phyloP scores from a whole-genome alignment of 257 asterid genomes.

The Jacaranda copaia region DNA sequence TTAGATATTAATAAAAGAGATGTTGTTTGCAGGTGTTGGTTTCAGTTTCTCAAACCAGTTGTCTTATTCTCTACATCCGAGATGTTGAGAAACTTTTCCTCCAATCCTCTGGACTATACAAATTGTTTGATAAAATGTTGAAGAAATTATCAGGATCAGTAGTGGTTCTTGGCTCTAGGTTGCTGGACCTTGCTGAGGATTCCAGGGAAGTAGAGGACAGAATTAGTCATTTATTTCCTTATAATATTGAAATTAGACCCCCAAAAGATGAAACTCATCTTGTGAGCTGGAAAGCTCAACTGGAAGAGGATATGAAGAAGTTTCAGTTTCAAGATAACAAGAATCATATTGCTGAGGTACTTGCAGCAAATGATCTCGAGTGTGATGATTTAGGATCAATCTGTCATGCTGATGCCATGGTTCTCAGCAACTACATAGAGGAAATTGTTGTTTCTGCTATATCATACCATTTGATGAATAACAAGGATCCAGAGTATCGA shows the following conservation, averaged over 20 bases:
- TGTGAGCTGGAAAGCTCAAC: slow-evolving; percentile 80
- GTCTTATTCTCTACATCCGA: slow-evolving; percentile 75
- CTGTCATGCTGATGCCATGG: slow-evolving; percentile 69
- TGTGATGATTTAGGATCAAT: slow-evolving; percentile 88
- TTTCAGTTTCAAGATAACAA: slow-evolving; percentile 82
- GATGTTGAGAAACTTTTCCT: slow-evolving; percentile 73
- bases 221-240: slow-evolving; percentile 70
- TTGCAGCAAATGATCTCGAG: slow-evolving; percentile 84
- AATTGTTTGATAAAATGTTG: slow-evolving; percentile 70
- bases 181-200: slow-evolving; percentile 62
- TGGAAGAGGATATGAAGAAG: slow-evolving; percentile 80
- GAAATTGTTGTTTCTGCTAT: slow-evolving; percentile 87
- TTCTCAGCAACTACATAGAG: slow-evolving; percentile 73
- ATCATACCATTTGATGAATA: slow-evolving; percentile 74
- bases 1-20: slow-evolving; percentile 5
- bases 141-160: slow-evolving; percentile 81
- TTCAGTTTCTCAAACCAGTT: slow-evolving; percentile 59
- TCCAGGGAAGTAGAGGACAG: slow-evolving; percentile 59
- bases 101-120: slow-evolving; percentile 65
- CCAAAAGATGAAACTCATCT: slow-evolving; percentile 84
- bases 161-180: slow-evolving; percentile 86
- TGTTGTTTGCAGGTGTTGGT: slow-evolving; percentile 72
- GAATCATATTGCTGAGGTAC: slow-evolving; percentile 87
- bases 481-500: slow-evolving; percentile 79
- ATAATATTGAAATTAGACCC: slow-evolving; percentile 75